phyloP scores from a whole-genome alignment of 148 eudicot species.

The Rhododendron henanense region DNA sequence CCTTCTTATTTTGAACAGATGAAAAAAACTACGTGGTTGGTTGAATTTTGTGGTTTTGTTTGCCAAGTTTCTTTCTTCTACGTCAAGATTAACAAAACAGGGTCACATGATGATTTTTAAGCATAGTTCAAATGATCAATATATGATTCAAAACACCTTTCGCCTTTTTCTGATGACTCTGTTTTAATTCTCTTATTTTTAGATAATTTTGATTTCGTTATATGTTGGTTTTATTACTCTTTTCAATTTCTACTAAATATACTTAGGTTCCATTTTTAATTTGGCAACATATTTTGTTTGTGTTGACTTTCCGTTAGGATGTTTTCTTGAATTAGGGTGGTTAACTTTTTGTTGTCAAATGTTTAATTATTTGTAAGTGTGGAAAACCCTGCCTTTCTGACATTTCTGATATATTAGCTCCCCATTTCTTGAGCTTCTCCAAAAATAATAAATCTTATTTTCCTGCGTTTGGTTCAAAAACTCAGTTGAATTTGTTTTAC shows the following conservation, averaged over 20 bases:
- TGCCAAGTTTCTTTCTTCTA: not conserved
- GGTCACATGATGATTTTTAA: not conserved
- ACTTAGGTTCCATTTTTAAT: not conserved
- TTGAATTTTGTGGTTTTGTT: not conserved
- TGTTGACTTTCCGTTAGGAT: not conserved
- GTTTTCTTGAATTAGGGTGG: not conserved
- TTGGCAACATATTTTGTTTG: not conserved
- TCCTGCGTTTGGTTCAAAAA: too few species aligned
- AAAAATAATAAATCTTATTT: not conserved
- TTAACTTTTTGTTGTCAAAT: not conserved
- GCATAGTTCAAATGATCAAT: conserved; percentile 1
- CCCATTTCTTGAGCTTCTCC: not conserved
- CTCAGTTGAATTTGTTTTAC: too few species aligned
- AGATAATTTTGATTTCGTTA: not conserved
- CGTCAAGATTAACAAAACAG: not conserved
- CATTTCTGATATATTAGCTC: not conserved
- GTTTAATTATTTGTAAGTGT: not conserved
- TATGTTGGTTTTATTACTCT: not conserved
- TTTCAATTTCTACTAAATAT: not conserved
- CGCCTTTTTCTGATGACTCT: conserved; percentile 1
- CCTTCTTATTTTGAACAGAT: not conserved
- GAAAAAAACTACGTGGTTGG: not conserved
- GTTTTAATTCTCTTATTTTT: not conserved
- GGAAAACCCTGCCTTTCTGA: not conserved
- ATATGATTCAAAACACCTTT: not conserved